Evolutionary conservation across 352 stramenopile species (phyloP).

Genomic region (Pythium biforme): DNA sequence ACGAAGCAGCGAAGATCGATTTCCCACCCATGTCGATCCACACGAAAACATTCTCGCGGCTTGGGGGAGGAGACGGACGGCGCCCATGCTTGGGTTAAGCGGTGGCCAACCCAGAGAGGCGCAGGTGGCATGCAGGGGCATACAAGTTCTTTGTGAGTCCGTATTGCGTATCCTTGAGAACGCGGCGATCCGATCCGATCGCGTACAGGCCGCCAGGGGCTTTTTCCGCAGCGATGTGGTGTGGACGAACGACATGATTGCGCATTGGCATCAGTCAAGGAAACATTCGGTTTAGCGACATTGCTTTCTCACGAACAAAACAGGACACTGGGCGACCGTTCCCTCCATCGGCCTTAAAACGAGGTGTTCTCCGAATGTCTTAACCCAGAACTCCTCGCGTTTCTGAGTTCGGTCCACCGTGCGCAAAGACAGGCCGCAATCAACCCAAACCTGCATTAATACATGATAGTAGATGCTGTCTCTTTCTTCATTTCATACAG

Average conservation of each 20-base stretch:
- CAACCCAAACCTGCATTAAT: constrained; percentile 12
- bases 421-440: constrained; percentile 6
- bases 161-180: constrained; percentile 3
- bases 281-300: constrained; percentile 15
- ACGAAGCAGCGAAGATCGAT: background rate
- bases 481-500: background rate
- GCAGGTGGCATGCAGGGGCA: no score
- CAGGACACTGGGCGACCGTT: no score
- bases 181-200: no score
- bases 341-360: constrained; percentile 1
- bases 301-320: background rate
- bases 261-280: constrained; percentile 12
- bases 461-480: background rate
- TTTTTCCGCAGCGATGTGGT: constrained; percentile 13
- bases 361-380: background rate
- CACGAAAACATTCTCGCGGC: constrained; percentile 1
- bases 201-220: constrained; percentile 3
- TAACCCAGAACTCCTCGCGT: constrained; percentile 15
- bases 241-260: constrained; percentile 22
- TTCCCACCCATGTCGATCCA: background rate
- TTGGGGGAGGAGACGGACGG: background rate
- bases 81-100: no score
- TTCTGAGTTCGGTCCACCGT: constrained; percentile 21
- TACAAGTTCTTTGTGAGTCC: background rate
- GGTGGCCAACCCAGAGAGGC: constrained; percentile 4